phyloP scores from a whole-genome alignment of 225 moss, liverwort and hornwort species.

The Bryum argenteum region DNA sequence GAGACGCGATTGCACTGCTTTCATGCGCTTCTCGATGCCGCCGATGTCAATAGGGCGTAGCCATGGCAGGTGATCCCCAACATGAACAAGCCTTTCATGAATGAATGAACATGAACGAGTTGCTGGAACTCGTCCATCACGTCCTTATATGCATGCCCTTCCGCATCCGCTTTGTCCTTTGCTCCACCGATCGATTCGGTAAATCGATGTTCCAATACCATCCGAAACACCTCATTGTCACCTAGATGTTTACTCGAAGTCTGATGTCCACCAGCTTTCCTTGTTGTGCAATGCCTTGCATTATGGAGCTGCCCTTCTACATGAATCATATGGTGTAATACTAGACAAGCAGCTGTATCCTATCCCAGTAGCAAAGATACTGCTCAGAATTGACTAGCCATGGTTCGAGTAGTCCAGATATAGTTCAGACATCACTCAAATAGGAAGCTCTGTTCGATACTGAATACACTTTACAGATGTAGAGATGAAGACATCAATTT shows the following conservation, averaged over 20 bases:
- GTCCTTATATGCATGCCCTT: constrained; percentile 25
- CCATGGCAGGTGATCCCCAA: constrained; percentile 40
- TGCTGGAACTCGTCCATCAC: constrained; percentile 23
- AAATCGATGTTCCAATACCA: constrained; percentile 32
- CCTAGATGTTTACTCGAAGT: constrained; percentile 25
- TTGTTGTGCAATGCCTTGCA: constrained; percentile 26
- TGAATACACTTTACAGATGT: no score
- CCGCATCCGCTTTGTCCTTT: background rate
- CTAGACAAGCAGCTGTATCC: no score
- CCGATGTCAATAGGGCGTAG: constrained; percentile 34
- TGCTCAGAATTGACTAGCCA: no score
- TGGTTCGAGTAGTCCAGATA: no score
- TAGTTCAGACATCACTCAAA: no score
- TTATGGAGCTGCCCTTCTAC: constrained; percentile 22
- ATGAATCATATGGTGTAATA: no score
- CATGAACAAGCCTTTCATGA: constrained; percentile 37
- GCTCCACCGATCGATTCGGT: constrained; percentile 4
- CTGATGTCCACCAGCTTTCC: constrained; percentile 32
- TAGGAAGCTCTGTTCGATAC: no score
- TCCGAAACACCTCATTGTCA: constrained; percentile 37
- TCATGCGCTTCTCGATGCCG: constrained; percentile 52
- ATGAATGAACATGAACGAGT: no score
- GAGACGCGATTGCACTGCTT: constrained; percentile 24
- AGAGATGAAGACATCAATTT: no score
- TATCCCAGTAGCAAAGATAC: no score